Conservation (phyloP, 768 basidiomycete genomes). For the Chalciporus pseudorubinellus region DNA sequence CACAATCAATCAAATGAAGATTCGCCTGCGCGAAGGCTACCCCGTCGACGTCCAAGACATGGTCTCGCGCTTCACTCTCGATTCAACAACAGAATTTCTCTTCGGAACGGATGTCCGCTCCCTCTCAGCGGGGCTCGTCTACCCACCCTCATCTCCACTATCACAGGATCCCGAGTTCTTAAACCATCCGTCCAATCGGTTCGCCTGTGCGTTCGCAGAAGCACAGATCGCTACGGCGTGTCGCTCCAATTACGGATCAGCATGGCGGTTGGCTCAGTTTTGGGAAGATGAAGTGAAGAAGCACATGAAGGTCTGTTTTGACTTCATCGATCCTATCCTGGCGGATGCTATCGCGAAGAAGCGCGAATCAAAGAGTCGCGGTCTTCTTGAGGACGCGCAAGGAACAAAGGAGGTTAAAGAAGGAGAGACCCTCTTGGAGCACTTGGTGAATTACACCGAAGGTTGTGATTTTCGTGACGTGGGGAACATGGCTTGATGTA, state of each 20-base stretch:
- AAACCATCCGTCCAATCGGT: conserved; percentile 34
- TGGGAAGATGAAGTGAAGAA: conserved; percentile 41
- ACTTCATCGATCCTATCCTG: conserved; percentile 50
- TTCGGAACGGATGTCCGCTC: conserved; percentile 43
- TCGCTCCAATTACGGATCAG: conserved; percentile 37
- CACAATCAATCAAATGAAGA: conserved; percentile 33
- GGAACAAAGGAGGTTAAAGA: conserved; percentile 34
- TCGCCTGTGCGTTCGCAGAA: conserved; percentile 38
- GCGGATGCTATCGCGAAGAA: conserved; percentile 40
- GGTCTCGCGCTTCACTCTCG: conserved; percentile 48
- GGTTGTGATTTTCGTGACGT: conserved; percentile 31
- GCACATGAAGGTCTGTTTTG: conserved; percentile 40
- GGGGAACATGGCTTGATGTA: background rate
- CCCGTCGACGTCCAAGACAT: conserved; percentile 46
- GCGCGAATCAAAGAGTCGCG: conserved; percentile 11
- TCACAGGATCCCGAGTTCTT: conserved; percentile 23
- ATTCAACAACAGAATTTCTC: conserved; percentile 57
- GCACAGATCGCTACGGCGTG: conserved; percentile 34
- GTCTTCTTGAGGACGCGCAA: conserved; percentile 4
- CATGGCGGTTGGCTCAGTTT: conserved; percentile 46
- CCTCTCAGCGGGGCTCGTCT: conserved; percentile 38
- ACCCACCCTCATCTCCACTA: conserved; percentile 24
- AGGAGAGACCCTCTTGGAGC: conserved; percentile 47
- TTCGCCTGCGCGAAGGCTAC: conserved; percentile 34
- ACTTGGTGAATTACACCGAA: conserved; percentile 53